Conservation (phyloP, 2,329 filamentous ascomycete genomes). For the Uncinocarpus reesii region DNA sequence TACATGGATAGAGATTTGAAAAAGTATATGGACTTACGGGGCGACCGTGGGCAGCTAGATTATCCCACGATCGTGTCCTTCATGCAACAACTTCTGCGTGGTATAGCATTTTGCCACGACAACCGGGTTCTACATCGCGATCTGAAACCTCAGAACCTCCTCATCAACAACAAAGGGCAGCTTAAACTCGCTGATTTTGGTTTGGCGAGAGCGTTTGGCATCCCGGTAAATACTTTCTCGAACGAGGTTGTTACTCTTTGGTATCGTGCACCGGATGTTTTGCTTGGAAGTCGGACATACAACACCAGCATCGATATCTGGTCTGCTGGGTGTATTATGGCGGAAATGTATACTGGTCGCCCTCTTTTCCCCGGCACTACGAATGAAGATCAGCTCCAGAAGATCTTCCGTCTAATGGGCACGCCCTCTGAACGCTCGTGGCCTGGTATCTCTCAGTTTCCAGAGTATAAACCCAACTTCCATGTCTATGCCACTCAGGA, state of each 20-base stretch:
- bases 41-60: conserved; percentile 80
- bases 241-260: conserved; percentile 96
- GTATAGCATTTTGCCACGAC: conserved; percentile 96
- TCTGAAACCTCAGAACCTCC: conserved; percentile 88
- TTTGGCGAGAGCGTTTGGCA: conserved; percentile 85
- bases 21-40: conserved; percentile 93
- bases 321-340: conserved; percentile 99
- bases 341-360: conserved; percentile 95
- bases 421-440: conserved; percentile 91
- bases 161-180: conserved; percentile 85
- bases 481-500: conserved; percentile 92
- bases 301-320: conserved; percentile 99
- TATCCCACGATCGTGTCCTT: conserved; percentile 92
- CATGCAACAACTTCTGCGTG: conserved; percentile 94
- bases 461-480: conserved; percentile 95
- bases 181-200: conserved; percentile 93
- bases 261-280: conserved; percentile 93
- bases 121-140: conserved; percentile 94
- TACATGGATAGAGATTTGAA: conserved; percentile 98
- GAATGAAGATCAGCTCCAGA: conserved; percentile 92
- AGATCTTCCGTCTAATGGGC: conserved; percentile 98
- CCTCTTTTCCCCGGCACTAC: conserved; percentile 95
- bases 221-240: conserved; percentile 94
- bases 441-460: conserved; percentile 88
- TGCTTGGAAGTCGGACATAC: conserved; percentile 88